Percentiles rank a stretch among this genome's conserved stretches.
Evolutionary conservation across 2,329 filamentous ascomycete species (phyloP).

Genomic region (Epichloe uncinata): DNA sequence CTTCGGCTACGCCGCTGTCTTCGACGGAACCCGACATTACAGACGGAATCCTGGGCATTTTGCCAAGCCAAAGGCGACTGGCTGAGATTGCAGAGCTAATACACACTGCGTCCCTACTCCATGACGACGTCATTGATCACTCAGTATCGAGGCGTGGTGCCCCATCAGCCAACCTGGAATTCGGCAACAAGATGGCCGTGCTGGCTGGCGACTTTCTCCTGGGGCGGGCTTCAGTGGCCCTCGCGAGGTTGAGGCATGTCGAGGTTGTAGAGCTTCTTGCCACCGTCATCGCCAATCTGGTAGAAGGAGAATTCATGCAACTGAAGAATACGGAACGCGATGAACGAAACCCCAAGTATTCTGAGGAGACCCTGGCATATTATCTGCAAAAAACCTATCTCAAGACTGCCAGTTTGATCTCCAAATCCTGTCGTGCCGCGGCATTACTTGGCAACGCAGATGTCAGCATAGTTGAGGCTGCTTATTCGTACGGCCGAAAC

Average conservation of each 20-base stretch:
- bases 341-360: slow-evolving; percentile 72
- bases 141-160: slow-evolving; percentile 72
- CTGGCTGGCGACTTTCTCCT: slow-evolving; percentile 94
- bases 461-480: slow-evolving; percentile 70
- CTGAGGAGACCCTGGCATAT: slow-evolving; percentile 78
- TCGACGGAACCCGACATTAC: slow-evolving; percentile 24
- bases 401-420: slow-evolving; percentile 91
- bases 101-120: slow-evolving; percentile 88
- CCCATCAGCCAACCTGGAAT: slow-evolving; percentile 83
- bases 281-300: slow-evolving; percentile 92
- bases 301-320: slow-evolving; percentile 99
- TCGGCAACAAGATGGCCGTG: slow-evolving; percentile 99
- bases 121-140: slow-evolving; percentile 97
- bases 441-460: slow-evolving; percentile 73
- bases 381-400: slow-evolving; percentile 98
- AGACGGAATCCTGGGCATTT: slow-evolving; percentile 48
- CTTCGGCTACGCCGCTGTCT: slow-evolving; percentile 36
- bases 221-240: slow-evolving; percentile 81
- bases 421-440: slow-evolving; percentile 84
- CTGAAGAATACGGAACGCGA: slow-evolving; percentile 89
- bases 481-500: slow-evolving; percentile 88
- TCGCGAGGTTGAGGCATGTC: slow-evolving; percentile 79
- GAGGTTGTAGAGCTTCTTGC: slow-evolving; percentile 91
- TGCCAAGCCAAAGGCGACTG: slow-evolving; percentile 83
- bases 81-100: slow-evolving; percentile 97